A percentile compares a stretch with the other conserved stretches of the same genome.
Conservation (phyloP, 2,329 filamentous ascomycete genomes). For the Ophiosphaerella herpotricha region DNA sequence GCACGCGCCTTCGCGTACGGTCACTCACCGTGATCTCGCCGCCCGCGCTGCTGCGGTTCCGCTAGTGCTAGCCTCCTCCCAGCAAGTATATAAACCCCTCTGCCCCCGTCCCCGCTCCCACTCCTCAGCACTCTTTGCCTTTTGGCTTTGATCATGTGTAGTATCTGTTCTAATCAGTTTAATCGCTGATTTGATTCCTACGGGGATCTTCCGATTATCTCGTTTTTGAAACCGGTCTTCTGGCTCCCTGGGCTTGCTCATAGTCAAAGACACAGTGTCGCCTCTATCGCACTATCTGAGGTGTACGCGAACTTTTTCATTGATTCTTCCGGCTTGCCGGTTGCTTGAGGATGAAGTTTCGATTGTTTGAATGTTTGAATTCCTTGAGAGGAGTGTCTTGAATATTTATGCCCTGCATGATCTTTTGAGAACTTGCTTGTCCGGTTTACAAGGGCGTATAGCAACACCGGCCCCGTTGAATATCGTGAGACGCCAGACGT, state of each 20-base stretch:
- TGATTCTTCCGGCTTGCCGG: slow-evolving; percentile 20
- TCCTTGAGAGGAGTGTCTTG: too few relatives aligned
- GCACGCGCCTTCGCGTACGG: not conserved
- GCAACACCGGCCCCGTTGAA: too few relatives aligned
- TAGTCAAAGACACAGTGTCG: slow-evolving; percentile 68
- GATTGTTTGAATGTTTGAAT: too few relatives aligned
- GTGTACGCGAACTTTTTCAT: slow-evolving; percentile 64
- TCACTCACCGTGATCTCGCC: too few relatives aligned
- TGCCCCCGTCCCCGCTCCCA: slow-evolving; percentile 1
- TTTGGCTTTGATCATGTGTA: slow-evolving; percentile 26
- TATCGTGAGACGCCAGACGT: too few relatives aligned
- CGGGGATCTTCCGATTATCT: slow-evolving; percentile 72
- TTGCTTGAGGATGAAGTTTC: slow-evolving; percentile 30
- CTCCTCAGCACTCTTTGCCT: slow-evolving; percentile 19
- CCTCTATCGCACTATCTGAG: slow-evolving; percentile 74
- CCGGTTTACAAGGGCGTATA: too few relatives aligned
- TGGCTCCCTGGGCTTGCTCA: slow-evolving; percentile 74
- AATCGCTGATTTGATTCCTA: slow-evolving; percentile 86
- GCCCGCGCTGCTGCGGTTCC: not conserved
- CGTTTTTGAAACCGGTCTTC: slow-evolving; percentile 66
- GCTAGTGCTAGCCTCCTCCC: not conserved
- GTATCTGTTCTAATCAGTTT: slow-evolving; percentile 98
- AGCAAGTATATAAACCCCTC: slow-evolving; percentile 3
- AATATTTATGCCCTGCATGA: too few relatives aligned
- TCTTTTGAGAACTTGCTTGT: too few relatives aligned